Evolutionary conservation across 306 rosid genomes (phyloP).

Genomic region (apple (Malus domestica)): DNA sequence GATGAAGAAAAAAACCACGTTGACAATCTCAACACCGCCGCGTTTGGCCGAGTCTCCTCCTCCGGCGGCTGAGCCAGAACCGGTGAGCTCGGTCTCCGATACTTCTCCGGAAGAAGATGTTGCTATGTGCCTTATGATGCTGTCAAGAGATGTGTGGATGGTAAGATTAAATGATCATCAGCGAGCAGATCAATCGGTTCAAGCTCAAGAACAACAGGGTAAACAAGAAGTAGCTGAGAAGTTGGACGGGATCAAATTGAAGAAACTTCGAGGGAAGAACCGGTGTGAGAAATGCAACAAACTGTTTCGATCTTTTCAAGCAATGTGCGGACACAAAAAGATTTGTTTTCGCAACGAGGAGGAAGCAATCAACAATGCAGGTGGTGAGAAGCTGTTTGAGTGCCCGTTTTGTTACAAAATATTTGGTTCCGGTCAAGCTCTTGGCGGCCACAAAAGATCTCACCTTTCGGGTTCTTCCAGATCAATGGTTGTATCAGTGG

Average conservation of each 20-base stretch:
- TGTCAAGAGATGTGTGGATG: constrained; percentile 65
- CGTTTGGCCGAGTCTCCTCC: constrained; percentile 23
- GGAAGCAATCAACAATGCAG: constrained; percentile 8
- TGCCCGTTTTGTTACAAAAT: constrained; percentile 68
- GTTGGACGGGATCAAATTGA: constrained; percentile 27
- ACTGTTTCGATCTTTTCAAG: constrained; percentile 54
- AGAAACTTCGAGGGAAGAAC: constrained; percentile 34
- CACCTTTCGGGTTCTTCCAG: constrained; percentile 38
- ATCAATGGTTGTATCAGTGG: neutral
- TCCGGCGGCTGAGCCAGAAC: constrained; percentile 29
- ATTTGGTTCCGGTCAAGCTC: constrained; percentile 83
- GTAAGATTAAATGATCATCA: neutral
- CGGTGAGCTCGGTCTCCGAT: constrained; percentile 57
- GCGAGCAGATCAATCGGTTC: constrained; percentile 1
- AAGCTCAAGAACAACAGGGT: constrained; percentile 11
- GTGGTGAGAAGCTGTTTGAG: constrained; percentile 32
- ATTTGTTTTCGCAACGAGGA: constrained; percentile 31
- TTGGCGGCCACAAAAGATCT: constrained; percentile 91
- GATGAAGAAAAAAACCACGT: constrained; percentile 15
- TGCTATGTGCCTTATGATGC: constrained; percentile 72
- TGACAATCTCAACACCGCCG: constrained; percentile 11
- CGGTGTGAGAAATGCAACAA: constrained; percentile 48
- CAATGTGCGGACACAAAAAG: constrained; percentile 54
- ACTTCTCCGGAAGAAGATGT: constrained; percentile 67
- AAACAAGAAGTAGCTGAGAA: neutral